Evolutionary conservation across 2,329 filamentous ascomycete genomes (phyloP), one percentile per base, ranked within the genome.

Genomic region (Ceratocystis smalleyi): DNA sequence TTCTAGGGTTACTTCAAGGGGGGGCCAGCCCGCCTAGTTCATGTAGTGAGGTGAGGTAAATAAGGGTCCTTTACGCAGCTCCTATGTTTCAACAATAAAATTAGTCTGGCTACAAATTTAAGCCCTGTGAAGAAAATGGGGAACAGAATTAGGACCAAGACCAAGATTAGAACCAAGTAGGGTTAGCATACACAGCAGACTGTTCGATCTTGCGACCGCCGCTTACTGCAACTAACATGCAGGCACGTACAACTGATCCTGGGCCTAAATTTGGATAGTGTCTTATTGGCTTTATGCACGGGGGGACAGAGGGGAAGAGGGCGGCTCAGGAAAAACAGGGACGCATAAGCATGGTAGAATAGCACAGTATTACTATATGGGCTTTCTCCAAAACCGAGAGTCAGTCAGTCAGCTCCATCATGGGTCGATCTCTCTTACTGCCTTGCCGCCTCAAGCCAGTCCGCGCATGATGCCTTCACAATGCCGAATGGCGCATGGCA

Each of bases 71-170:
- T 55, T 7, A 55, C 30, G 51, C 22, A 55, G 30, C 51, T 32
- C 51, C 10, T 30, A 55, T 55, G 51, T 55, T 55, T 55, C 51
- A 55, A 55, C 51, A 55, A 32, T 30, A 17, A 55, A 55, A 55
- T 55, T 55, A 55, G 22, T 30, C 51, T 32, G 51, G 27, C 27
- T n/a, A 55, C 51, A 55, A 55, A 55, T 30, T 55, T 55, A 55
- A 55, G 51, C 51, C 51, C 51, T 55, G 51, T 30, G 15, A 30
- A 7, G 35, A 40, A 40, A 40, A 40, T 40, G 35, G 35, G 3
- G 35, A 40, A 40, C 35, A 40, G 35, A 40, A 40, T 40, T 40
- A 40, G 35, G 35, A 40, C 35, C 4, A 12, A 12, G 35, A 1
- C 35, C 35, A 40, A 40, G 35, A 40, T 40, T 40, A 40, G 35